phyloP scores from a whole-genome alignment of 1,284 basidiomycete species.

The Coniophora puteana region DNA sequence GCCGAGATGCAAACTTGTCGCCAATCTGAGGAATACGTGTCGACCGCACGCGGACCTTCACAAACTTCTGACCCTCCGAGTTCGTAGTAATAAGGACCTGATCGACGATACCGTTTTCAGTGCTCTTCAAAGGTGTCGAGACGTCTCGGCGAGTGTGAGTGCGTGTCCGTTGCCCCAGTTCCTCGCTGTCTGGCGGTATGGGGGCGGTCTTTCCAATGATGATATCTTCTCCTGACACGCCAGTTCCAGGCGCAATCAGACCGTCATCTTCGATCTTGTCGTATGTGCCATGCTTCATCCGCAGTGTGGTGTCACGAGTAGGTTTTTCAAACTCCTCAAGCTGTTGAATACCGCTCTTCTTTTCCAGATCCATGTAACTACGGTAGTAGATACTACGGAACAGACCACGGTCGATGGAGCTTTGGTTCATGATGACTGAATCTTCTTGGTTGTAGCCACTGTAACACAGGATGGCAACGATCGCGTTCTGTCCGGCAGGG shows the following conservation, averaged over 20 bases:
- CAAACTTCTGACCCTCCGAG: conserved; percentile 94
- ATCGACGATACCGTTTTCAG: conserved; percentile 96
- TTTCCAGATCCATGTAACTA: conserved; percentile 97
- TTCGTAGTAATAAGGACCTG: conserved; percentile 97
- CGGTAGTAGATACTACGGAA: conserved; percentile 99
- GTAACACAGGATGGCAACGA: conserved; percentile 98
- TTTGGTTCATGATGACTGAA: conserved; percentile 99
- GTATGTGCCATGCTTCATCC: conserved; percentile 98
- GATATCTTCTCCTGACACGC: conserved; percentile 96
- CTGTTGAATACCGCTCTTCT: conserved; percentile 91
- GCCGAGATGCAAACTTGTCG: conserved; percentile 99
- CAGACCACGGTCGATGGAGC: conserved; percentile 94
- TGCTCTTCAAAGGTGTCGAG: conserved; percentile 96
- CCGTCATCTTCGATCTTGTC: conserved; percentile 98
- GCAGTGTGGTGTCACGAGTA: conserved; percentile 86
- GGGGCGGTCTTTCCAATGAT: conserved; percentile 99
- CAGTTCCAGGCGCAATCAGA: conserved; percentile 92
- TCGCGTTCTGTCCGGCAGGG: conserved; percentile 97
- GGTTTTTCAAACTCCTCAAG: conserved; percentile 98
- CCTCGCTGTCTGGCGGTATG: conserved; percentile 94
- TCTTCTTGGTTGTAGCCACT: conserved; percentile 99
- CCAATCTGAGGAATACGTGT: conserved; percentile 97
- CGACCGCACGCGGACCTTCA: conserved; percentile 95
- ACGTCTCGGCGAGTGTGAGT: conserved; percentile 92
- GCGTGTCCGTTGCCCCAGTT: conserved; percentile 92